Percentiles rank a stretch among this genome's conserved stretches.
phyloP scores from a whole-genome alignment of 345 rosid genomes.

The Excoecaria agallocha region DNA sequence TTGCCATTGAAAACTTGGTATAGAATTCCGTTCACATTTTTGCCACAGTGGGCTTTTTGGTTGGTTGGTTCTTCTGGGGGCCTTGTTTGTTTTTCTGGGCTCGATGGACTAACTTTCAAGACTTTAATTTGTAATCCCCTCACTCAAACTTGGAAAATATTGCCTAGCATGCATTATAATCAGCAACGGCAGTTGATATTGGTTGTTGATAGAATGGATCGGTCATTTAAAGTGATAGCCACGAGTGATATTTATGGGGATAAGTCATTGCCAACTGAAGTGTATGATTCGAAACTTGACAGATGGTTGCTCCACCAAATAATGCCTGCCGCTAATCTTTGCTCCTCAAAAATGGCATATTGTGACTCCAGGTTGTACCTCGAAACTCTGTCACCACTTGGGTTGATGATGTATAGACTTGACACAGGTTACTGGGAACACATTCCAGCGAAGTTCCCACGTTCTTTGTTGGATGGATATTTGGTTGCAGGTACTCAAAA shows the following conservation, averaged over 20 bases:
- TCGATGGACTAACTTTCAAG: constrained; percentile 75
- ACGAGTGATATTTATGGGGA: constrained; percentile 84
- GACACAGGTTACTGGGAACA: constrained; percentile 88
- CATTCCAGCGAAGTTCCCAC: constrained; percentile 89
- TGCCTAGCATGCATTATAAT: constrained; percentile 83
- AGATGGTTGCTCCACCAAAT: constrained; percentile 77
- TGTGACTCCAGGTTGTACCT: constrained; percentile 84
- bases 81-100: constrained; percentile 90
- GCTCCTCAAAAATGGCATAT: constrained; percentile 93
- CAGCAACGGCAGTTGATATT: constrained; percentile 85
- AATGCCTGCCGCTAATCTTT: constrained; percentile 93
- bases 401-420: constrained; percentile 85
- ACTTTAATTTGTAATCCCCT: constrained; percentile 87
- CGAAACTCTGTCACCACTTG: constrained; percentile 95
- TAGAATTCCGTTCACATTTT: constrained; percentile 74
- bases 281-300: constrained; percentile 78
- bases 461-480: constrained; percentile 89
- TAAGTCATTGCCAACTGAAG: constrained; percentile 87
- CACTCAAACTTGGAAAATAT: constrained; percentile 73
- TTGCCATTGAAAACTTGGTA: constrained; percentile 91
- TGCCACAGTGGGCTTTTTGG: constrained; percentile 97
- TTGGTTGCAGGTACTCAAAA: constrained; percentile 92
- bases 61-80: constrained; percentile 90
- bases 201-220: constrained; percentile 74
- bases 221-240: constrained; percentile 85